Evolutionary conservation across 768 basidiomycete species (phyloP).

Genomic region (Hypholoma fasciculare): DNA sequence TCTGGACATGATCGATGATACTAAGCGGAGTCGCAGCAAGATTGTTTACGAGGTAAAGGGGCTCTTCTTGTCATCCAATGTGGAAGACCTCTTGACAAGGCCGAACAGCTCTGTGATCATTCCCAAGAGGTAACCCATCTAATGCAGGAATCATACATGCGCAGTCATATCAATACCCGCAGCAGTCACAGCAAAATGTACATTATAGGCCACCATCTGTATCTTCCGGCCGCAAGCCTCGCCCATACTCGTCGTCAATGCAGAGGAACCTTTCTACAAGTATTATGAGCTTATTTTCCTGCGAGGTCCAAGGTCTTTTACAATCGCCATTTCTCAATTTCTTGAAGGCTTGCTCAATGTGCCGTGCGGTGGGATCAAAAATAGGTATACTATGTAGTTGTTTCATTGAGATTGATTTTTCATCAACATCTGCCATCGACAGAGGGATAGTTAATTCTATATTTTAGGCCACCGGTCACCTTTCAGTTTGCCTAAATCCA

Average conservation of each 20-base stretch:
- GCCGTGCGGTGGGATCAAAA: slow-evolving; percentile 64
- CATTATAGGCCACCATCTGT: slow-evolving; percentile 15
- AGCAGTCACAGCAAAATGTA: not conserved
- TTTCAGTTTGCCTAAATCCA: not conserved
- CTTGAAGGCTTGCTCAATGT: slow-evolving; percentile 45
- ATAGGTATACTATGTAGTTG: not conserved
- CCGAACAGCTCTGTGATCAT: slow-evolving; percentile 18
- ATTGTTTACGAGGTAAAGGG: slow-evolving; percentile 62
- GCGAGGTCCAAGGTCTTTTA: slow-evolving; percentile 39
- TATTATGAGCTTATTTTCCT: slow-evolving; percentile 50
- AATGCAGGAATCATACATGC: slow-evolving; percentile 15
- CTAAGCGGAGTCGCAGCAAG: slow-evolving; percentile 88
- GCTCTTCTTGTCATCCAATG: slow-evolving; percentile 75
- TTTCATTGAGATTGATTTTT: not conserved
- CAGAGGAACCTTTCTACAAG: slow-evolving; percentile 28
- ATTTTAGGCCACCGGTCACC: slow-evolving; percentile 38
- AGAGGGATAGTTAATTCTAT: slow-evolving; percentile 46
- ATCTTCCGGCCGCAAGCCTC: slow-evolving; percentile 8
- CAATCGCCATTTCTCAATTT: too few species aligned
- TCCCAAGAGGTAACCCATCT: slow-evolving; percentile 6
- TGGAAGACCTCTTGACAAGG: slow-evolving; percentile 46
- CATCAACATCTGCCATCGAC: slow-evolving; percentile 47
- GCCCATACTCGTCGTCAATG: slow-evolving; percentile 24
- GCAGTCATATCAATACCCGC: slow-evolving; percentile 13
- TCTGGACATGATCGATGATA: slow-evolving; percentile 72